Conservation (phyloP, 164 flowering plant species). For the Dillenia turbinata region DNA sequence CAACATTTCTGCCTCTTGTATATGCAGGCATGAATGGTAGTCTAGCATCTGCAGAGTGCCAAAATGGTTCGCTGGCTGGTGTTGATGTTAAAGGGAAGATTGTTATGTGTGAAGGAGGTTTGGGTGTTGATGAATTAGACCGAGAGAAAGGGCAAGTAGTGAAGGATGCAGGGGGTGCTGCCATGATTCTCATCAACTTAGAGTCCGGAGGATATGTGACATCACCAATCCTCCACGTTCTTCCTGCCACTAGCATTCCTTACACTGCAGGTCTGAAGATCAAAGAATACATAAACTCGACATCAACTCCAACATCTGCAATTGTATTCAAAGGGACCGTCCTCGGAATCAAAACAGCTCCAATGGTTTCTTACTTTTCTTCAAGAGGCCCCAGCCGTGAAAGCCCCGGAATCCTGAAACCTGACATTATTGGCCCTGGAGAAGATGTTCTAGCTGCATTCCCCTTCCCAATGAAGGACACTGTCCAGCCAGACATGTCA, state of each 20-base stretch:
- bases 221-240: not conserved
- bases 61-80: too few species aligned
- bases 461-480: not conserved
- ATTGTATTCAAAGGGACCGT: constrained; percentile 4
- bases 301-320: not conserved
- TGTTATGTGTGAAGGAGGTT: not conserved
- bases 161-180: constrained; percentile 5
- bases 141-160: not conserved
- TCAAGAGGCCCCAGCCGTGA: constrained; percentile 6
- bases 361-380: constrained; percentile 5
- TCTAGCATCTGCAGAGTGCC: too few species aligned
- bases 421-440: too few species aligned
- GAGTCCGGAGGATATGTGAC: not conserved
- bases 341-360: constrained; percentile 1
- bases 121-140: not conserved
- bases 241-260: constrained; percentile 1
- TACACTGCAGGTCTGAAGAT: not conserved
- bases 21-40: too few species aligned
- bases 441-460: constrained; percentile 1
- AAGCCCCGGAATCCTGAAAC: constrained; percentile 5
- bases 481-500: not conserved
- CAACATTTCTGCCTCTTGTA: too few species aligned
- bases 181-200: constrained; percentile 2
- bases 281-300: not conserved
- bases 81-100: constrained; percentile 4